Conservation (phyloP, 441 rosid species). For the Populus hybrid region DNA sequence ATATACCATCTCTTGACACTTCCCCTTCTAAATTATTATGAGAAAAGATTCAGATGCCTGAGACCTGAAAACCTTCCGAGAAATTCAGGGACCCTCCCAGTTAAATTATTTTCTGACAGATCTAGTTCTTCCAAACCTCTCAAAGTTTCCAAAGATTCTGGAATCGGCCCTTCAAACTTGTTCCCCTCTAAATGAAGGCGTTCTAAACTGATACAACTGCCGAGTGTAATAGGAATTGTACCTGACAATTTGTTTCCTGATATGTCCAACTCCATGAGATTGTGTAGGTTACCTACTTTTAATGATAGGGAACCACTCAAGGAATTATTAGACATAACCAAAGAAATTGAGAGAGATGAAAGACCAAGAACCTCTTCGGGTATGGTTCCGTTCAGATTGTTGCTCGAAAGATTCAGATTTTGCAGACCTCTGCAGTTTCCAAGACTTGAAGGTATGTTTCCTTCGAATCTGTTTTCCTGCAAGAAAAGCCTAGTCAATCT, state of each 20-base stretch:
- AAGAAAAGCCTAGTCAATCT: constrained; percentile 6
- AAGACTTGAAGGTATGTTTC: constrained; percentile 29
- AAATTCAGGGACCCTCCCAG: too few species aligned
- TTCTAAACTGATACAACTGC: neutral
- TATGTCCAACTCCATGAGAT: constrained; percentile 33
- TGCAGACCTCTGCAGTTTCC: constrained; percentile 21
- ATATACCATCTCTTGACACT: neutral
- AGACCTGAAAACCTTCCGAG: too few species aligned
- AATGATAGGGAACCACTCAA: constrained; percentile 32
- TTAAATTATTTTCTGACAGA: too few species aligned
- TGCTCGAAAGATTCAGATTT: constrained; percentile 14
- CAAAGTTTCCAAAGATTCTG: constrained; percentile 26
- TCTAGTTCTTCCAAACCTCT: neutral
- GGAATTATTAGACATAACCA: constrained; percentile 36
- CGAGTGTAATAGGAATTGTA: neutral
- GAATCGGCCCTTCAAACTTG: constrained; percentile 28
- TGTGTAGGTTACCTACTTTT: constrained; percentile 27
- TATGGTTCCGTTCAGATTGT: neutral
- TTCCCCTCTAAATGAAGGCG: neutral
- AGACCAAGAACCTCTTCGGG: constrained; percentile 21
- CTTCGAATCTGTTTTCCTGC: constrained; percentile 19
- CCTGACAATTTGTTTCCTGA: constrained; percentile 29
- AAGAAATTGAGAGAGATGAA: constrained; percentile 32
- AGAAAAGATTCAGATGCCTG: too few species aligned
- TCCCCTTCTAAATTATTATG: neutral